Evolutionary conservation across 2,329 filamentous ascomycete species (phyloP), one percentile per base, ranked within the genome.

Genomic region (Trichoderma sp.): DNA sequence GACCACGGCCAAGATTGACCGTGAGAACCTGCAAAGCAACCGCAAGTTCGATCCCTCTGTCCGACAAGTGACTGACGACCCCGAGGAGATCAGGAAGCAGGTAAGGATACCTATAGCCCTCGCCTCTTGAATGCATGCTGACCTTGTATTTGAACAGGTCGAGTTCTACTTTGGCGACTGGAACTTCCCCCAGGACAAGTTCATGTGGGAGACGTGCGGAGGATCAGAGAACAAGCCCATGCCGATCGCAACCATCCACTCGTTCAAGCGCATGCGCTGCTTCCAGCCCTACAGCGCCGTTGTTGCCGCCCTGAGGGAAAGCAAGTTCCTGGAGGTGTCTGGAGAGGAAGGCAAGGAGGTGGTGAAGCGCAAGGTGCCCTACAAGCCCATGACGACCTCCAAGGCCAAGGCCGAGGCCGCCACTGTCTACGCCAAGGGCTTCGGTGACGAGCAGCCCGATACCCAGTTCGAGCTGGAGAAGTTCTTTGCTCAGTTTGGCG

Each of bases 151-250:
- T 52, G 14, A 59, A 34, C 14, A 96, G 90, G 91, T 97, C 72
- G 93, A 97, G 76, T 97, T 97, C 78, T 97, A 97, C 84, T 96
- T 97, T 79, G 91, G 91, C 73, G 91, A 96, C 77, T 91, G 89
- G 73, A 97, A 97, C 79, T 86, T 99, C 44, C 89, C 90, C 59
- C 88, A 87, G 73, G 96, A 99, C 79, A 90, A 92, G 76, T 96
- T 92, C 81, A 85, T 99, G 71, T 91, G 93, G 81, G 83, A 87
- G 68, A 83, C 88, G 73, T 90, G 92, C 63, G 90, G 88, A 45
- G 94, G 94, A 65, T 82, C 85, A 69, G 84, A 90, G 73, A 97
- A 97, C 82, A 90, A 90, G 77, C 85, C 93, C 50, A 88, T 99
- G 44, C 82, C 88, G 24, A 82, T 99, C 70, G 88, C 88, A 73